Conservation (phyloP, 768 basidiomycete genomes). For the Leccinum longicurvipes region DNA sequence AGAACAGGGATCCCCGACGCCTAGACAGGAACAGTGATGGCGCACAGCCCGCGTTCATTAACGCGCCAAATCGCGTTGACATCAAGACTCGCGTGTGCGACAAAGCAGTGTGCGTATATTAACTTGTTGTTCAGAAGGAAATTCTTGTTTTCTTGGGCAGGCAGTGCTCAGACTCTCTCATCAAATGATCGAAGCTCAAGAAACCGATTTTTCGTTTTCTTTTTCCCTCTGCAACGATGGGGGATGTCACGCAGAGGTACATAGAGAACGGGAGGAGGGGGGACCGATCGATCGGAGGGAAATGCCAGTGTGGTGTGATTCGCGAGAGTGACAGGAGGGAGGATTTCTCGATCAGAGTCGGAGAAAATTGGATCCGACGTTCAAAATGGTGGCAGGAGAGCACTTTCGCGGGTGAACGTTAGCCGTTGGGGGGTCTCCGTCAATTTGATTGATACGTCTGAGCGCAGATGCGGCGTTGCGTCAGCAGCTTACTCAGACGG, state of each 20-base stretch:
- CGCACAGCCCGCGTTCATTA: slow-evolving; percentile 19
- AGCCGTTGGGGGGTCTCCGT: background rate
- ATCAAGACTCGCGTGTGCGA: slow-evolving; percentile 2
- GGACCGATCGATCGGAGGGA: background rate
- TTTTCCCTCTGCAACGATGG: background rate
- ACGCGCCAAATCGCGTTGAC: slow-evolving; percentile 2
- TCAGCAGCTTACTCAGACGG: slow-evolving; percentile 9
- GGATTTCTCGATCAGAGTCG: slow-evolving; percentile 14
- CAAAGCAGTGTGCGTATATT: slow-evolving; percentile 4
- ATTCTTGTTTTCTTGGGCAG: background rate
- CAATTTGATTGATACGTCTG: background rate
- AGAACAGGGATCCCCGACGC: background rate
- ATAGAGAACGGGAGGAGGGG: background rate
- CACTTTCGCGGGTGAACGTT: slow-evolving; percentile 8
- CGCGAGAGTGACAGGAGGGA: slow-evolving; percentile 4
- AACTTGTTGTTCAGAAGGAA: background rate
- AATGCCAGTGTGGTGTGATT: background rate
- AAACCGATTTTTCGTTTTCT: background rate
- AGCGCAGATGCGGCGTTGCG: background rate
- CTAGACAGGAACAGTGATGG: background rate
- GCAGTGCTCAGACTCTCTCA: slow-evolving; percentile 6
- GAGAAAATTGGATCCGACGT: background rate
- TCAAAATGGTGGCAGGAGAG: slow-evolving; percentile 1
- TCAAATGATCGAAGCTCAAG: background rate
- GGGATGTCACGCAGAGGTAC: background rate